A percentile compares a stretch with the other conserved stretches of the same genome.
These are phyloP conservation scores for Wickerhamomyces chambardii DNA, from an alignment of 805 yeast genomes.

Conservation along the genomic window DNA sequence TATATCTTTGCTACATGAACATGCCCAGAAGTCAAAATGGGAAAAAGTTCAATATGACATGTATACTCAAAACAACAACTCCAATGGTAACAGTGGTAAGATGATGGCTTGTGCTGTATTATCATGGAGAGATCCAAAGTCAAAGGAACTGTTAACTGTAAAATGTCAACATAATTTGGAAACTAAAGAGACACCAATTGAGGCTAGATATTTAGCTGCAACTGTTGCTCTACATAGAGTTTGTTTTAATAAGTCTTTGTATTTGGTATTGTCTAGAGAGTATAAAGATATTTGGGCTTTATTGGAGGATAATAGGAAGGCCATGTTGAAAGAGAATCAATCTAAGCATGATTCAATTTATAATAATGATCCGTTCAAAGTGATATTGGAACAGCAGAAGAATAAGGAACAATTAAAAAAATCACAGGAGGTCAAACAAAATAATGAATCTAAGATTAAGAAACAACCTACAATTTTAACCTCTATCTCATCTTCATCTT, in stretches of 20 bases:
- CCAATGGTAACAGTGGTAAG: slow-evolving; percentile 46
- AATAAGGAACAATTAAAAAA: slow-evolving; percentile 31
- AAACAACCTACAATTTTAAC: slow-evolving; percentile 38
- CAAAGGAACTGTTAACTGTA: slow-evolving; percentile 55
- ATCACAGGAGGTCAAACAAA: slow-evolving; percentile 34
- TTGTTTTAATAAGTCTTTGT: slow-evolving; percentile 72
- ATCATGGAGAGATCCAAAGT: slow-evolving; percentile 72
- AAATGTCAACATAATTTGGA: slow-evolving; percentile 40
- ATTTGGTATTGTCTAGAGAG: slow-evolving; percentile 79
- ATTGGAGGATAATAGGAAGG: slow-evolving; percentile 52
- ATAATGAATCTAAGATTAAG: slow-evolving; percentile 40
- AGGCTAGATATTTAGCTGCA: slow-evolving; percentile 87
- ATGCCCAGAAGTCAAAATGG: slow-evolving; percentile 87
- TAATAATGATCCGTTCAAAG: slow-evolving; percentile 69
- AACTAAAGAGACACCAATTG: slow-evolving; percentile 76
- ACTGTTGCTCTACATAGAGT: slow-evolving; percentile 79
- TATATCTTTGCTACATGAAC: slow-evolving; percentile 75
- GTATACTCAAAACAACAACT: no score
- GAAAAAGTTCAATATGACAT: slow-evolving; percentile 74
- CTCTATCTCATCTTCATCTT: slow-evolving; percentile 10
- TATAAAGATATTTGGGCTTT: slow-evolving; percentile 75
- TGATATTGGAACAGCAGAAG: slow-evolving; percentile 49
- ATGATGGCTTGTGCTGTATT: slow-evolving; percentile 57
- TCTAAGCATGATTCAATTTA: slow-evolving; percentile 42
- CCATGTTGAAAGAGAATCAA: slow-evolving; percentile 35